phyloP scores from a whole-genome alignment of 768 basidiomycete species.

The Lentinula raphanica region DNA sequence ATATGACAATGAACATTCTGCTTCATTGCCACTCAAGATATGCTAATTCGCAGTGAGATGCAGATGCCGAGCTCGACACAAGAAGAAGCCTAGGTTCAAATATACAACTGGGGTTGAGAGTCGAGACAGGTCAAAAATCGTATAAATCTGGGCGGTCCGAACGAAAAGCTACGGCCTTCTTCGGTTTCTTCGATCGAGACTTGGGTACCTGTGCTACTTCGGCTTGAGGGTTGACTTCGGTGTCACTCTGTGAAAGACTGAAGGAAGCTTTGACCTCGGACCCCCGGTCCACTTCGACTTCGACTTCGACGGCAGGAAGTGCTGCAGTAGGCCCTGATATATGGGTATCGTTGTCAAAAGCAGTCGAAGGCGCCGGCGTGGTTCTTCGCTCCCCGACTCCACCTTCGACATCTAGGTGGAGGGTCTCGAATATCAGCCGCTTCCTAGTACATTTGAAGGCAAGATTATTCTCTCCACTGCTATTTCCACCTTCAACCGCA shows the following conservation, averaged over 20 bases:
- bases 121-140: conserved; percentile 51
- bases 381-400: conserved; percentile 75
- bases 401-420: conserved; percentile 86
- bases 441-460: conserved; percentile 91
- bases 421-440: conserved; percentile 82
- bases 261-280: not conserved
- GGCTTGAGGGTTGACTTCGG: not conserved
- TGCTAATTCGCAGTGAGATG: no score
- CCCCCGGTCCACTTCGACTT: conserved; percentile 28
- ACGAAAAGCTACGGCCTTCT: conserved; percentile 67
- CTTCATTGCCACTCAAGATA: no score
- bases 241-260: not conserved
- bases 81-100: no score
- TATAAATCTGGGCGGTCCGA: conserved; percentile 68
- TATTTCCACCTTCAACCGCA: conserved; percentile 38
- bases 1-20: no score
- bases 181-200: conserved; percentile 34
- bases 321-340: conserved; percentile 13
- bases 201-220: conserved; percentile 15
- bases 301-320: conserved; percentile 38
- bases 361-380: conserved; percentile 34
- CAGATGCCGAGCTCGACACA: no score
- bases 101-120: not conserved
- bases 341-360: conserved; percentile 8
- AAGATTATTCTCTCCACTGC: conserved; percentile 92